Evolutionary conservation across 495 filamentous ascomycete species (phyloP), one percentile per base, ranked within the genome.

Genomic region (Penicillium tannophilum): DNA sequence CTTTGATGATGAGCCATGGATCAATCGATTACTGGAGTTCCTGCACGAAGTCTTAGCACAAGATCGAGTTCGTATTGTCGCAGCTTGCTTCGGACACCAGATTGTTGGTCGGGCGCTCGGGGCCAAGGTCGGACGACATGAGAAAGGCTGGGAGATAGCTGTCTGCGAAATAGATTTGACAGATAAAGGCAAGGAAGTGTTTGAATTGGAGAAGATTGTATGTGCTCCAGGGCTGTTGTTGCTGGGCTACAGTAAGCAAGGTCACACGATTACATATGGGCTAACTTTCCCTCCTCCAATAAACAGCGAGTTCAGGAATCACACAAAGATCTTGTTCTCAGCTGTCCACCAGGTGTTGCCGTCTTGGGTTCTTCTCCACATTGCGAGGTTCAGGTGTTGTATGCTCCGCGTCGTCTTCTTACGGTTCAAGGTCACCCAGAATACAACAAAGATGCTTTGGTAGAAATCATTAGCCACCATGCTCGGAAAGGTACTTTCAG

Each of bases 391-490:
- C 93, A 98, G 66, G 90, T 88, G 54, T 92, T 97, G 85, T 88
- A 94, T 67, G 63, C 79, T 9, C 83, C 86, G 19, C 75, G 77
- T 14, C 76, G 79, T 7, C 76, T 90, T 59, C 86, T 97, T 33
- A 88, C 90, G 0, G 85, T 97, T 4, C 93, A 98, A 70, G 93
- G 92, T 5, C 93, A 98, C 68, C 93, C 93, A 7, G 93, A 98
- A 72, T 96, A 94, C 67, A 90, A 79, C 3, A 79, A 76, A 50
- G 84, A 88, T 36, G 93, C 97, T 56, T 81, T 92, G 59, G 74
- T 70, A 8, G 88, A 92, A 72, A 68, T 97, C 28, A 72, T 96
- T 42, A 74, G 79, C 28, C 57, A 69, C 44, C 76, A 92, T 31
- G 82, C 88, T 53, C 69, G 74, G 46, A 64, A 65, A 44, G 90